Evolutionary conservation across 2,329 filamentous ascomycete genomes (phyloP).

Genomic region (Daldinia sp.): DNA sequence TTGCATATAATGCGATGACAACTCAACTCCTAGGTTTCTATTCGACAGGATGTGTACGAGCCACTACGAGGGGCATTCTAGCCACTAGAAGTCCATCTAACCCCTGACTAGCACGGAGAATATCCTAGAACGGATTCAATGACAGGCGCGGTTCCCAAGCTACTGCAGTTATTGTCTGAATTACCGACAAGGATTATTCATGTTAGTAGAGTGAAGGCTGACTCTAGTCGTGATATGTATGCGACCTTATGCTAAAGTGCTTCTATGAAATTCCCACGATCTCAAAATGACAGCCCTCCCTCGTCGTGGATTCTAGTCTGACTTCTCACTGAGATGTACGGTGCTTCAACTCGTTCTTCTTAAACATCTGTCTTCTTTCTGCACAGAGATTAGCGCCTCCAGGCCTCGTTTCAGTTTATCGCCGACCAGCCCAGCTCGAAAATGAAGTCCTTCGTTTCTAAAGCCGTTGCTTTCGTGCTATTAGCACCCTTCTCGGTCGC

Average conservation of each 20-base stretch:
- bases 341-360: neutral
- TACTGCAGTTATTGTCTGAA: too few relatives aligned
- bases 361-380: neutral
- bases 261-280: neutral
- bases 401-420: constrained; percentile 28
- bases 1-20: constrained; percentile 39
- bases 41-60: neutral
- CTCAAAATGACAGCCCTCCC: neutral
- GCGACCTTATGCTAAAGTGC: neutral
- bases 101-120: constrained; percentile 24
- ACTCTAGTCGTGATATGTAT: neutral
- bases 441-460: constrained; percentile 39
- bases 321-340: neutral
- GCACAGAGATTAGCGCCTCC: neutral
- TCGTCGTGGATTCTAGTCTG: neutral
- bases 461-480: constrained; percentile 43
- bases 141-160: constrained; percentile 7
- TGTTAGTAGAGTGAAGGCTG: neutral
- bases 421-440: constrained; percentile 6
- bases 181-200: too few relatives aligned
- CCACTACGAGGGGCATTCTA: neutral
- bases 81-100: constrained; percentile 26
- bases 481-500: constrained; percentile 37
- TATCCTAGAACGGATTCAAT: constrained; percentile 7
- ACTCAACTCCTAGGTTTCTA: constrained; percentile 31